phyloP scores from a whole-genome alignment of 1,284 basidiomycete genomes.

The Gymnopus androsaceus region DNA sequence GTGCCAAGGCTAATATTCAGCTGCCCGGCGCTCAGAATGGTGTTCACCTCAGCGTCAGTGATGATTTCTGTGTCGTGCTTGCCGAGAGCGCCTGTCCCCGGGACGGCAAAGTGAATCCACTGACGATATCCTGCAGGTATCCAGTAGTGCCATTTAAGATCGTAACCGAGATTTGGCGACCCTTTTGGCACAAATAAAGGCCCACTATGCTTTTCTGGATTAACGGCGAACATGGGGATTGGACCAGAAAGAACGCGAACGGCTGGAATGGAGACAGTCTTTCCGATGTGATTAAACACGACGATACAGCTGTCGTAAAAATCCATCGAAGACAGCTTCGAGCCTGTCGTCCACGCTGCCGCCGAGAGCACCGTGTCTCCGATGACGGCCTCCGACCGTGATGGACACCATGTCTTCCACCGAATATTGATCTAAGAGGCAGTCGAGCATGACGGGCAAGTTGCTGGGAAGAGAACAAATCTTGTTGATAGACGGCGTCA shows the following conservation, averaged over 20 bases:
- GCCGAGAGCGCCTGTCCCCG: background rate
- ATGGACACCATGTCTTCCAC: too few species aligned
- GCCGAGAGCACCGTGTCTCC: slow-evolving; percentile 24
- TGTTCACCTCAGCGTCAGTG: slow-evolving; percentile 18
- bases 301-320: slow-evolving; percentile 27
- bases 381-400: too few species aligned
- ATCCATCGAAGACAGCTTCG: slow-evolving; percentile 15
- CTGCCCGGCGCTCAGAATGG: slow-evolving; percentile 17
- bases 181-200: slow-evolving; percentile 20
- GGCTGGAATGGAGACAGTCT: background rate
- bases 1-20: slow-evolving; percentile 20
- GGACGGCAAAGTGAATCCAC: background rate
- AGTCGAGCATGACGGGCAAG: too few species aligned
- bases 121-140: slow-evolving; percentile 16
- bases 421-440: too few species aligned
- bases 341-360: slow-evolving; percentile 22
- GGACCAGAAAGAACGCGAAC: background rate
- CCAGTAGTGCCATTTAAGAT: slow-evolving; percentile 9
- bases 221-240: background rate
- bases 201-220: background rate
- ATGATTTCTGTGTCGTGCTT: background rate
- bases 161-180: slow-evolving; percentile 13
- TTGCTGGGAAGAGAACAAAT: too few species aligned
- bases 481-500: too few species aligned
- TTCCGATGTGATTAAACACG: slow-evolving; percentile 11